Base-by-base conservation (phyloP, 768 basidiomycete species). In the Chalciporus chontae region DNA sequence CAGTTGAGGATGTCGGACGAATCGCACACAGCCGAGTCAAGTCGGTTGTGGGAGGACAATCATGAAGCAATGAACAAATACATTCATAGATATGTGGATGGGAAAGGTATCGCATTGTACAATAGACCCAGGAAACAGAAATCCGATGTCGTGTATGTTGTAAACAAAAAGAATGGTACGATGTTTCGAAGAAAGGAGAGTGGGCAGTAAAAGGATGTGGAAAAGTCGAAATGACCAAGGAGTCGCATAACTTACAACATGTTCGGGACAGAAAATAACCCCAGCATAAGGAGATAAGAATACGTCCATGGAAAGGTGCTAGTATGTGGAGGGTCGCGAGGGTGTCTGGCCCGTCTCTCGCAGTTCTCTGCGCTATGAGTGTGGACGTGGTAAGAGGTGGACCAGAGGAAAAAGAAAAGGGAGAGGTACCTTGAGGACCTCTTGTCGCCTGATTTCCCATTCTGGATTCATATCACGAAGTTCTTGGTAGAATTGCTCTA, bases 11-110 rank as follows among this genome's bases (percentile, higher is more conserved):
- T 60, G 74, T 94, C 8, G 86, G 86, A 24, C 67, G 63, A 51
- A 94, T 95, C 52, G 93, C 90, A 17, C 81, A 83, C 69, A 83
- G 80, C 59, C 74, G 90, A 50, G 61, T 59, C 27, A 64, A 74
- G 39, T 48, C 68, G 21, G 41, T 45, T 9, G 45, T n/a, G 21
- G 44, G 36, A 17, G 51, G 38, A 51, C 29, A 36, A 26, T 14
- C 6, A 38, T 54, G 50, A 43, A 51, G 50, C 23, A 24, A n/a
- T 27, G 17, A 36, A 36, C 34, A n/a, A 36, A 15, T 36, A 36
- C 34, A 36, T 36, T n/a, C 34, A 15, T 36, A 36, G 34, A 15
- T 5, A 7, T 8, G 34, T 36, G n/a, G 31, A 39, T 8, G 14
- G 37, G 29, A 9, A 24, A 37, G 52, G 49, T 48, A 43, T 59